Evolutionary conservation across 2,329 filamentous ascomycete species (phyloP).

Genomic region (Hypoxylon sp.): DNA sequence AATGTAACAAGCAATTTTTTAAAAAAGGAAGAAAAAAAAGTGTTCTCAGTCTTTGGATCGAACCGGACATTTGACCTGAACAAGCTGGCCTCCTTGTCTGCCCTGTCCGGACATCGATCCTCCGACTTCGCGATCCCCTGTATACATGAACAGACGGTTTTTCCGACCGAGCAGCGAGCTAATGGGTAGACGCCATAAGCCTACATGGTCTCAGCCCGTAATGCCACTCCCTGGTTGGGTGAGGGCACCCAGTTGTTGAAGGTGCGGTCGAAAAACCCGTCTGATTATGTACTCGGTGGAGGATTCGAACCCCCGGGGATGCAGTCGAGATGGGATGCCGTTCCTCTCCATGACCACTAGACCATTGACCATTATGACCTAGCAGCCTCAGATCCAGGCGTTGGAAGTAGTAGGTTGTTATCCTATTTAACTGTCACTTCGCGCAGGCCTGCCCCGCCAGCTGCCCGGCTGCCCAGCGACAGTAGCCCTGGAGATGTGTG

Average conservation of each 20-base stretch:
- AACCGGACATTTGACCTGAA: not conserved
- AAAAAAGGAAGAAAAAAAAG: not conserved
- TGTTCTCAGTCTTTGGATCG: not conserved
- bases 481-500: not conserved
- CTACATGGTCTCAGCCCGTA: no score
- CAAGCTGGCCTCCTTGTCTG: not conserved
- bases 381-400: not conserved
- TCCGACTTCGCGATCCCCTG: not conserved
- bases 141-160: not conserved
- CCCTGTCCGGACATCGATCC: not conserved
- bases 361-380: not conserved
- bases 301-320: not conserved
- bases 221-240: not conserved
- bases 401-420: not conserved
- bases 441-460: not conserved
- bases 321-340: not conserved
- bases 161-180: not conserved
- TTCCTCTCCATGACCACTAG: not conserved
- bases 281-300: not conserved
- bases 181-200: not conserved
- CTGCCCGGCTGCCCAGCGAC: not conserved
- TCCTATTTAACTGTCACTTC: not conserved
- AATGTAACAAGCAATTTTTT: not conserved
- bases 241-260: not conserved
- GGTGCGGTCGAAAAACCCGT: not conserved